Percentiles rank a stretch among this genome's conserved stretches.
phyloP scores from a whole-genome alignment of 2,329 filamentous ascomycete species.

The Alternaria gansuensis region DNA sequence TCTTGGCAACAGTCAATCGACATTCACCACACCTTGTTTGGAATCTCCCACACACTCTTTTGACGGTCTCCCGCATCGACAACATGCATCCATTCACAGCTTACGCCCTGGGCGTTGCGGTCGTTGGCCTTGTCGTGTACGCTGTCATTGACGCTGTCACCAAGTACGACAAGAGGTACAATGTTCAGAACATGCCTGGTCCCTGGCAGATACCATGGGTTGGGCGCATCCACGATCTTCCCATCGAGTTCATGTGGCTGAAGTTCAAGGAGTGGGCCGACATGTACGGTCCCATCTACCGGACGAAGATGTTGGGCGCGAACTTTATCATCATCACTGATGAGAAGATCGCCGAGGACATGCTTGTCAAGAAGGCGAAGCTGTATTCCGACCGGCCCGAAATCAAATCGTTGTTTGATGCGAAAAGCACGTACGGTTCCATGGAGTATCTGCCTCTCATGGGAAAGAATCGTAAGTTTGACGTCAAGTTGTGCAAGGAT shows the following conservation, averaged over 20 bases:
- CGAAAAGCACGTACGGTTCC: slow-evolving; percentile 63
- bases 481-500: neutral
- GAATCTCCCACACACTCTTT: slow-evolving; percentile 3
- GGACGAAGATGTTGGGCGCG: slow-evolving; percentile 52
- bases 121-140: slow-evolving; percentile 51
- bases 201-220: slow-evolving; percentile 52
- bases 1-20: slow-evolving; percentile 9
- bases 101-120: slow-evolving; percentile 49
- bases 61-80: slow-evolving; percentile 8
- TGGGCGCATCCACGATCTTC: slow-evolving; percentile 50
- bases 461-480: slow-evolving; percentile 63
- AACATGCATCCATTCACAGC: slow-evolving; percentile 55
- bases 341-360: slow-evolving; percentile 63
- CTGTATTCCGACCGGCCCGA: slow-evolving; percentile 62
- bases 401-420: slow-evolving; percentile 63
- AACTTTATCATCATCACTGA: slow-evolving; percentile 62
- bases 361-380: slow-evolving; percentile 62
- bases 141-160: slow-evolving; percentile 47
- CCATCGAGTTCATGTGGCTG: slow-evolving; percentile 58
- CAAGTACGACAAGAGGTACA: slow-evolving; percentile 51
- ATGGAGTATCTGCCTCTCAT: slow-evolving; percentile 67
- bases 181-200: slow-evolving; percentile 52
- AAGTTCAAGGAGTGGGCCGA: slow-evolving; percentile 59
- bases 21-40: slow-evolving; percentile 4
- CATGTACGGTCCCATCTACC: slow-evolving; percentile 49